phyloP scores from a whole-genome alignment of 768 basidiomycete species.

The Boletellus ananiceps region DNA sequence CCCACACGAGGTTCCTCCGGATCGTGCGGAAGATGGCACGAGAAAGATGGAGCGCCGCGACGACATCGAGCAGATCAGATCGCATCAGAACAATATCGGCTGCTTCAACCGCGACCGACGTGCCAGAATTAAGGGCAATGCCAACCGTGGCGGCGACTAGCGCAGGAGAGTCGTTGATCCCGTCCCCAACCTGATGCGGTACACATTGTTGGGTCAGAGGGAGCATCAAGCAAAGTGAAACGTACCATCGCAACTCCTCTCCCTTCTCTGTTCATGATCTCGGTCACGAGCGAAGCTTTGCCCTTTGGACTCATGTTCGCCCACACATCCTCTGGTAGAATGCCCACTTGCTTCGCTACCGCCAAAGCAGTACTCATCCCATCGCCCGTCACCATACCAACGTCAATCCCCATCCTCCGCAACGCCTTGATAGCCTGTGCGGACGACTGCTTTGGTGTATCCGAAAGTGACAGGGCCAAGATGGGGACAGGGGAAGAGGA shows the following conservation, averaged over 20 bases:
- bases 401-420: conserved; percentile 85
- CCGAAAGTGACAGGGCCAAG: conserved; percentile 80
- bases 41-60: conserved; percentile 91
- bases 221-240: conserved; percentile 5
- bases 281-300: conserved; percentile 80
- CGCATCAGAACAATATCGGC: conserved; percentile 98
- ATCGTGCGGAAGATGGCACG: conserved; percentile 86
- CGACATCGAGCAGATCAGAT: conserved; percentile 93
- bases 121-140: conserved; percentile 93
- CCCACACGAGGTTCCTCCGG: conserved; percentile 91
- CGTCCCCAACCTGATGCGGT: conserved; percentile 80
- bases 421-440: conserved; percentile 77
- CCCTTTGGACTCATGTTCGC: conserved; percentile 94
- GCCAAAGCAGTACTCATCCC: conserved; percentile 80
- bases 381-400: conserved; percentile 94
- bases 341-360: conserved; percentile 87
- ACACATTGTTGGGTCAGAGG: background rate
- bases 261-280: conserved; percentile 67
- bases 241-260: conserved; percentile 84
- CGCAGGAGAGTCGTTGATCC: conserved; percentile 98
- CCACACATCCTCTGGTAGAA: conserved; percentile 77
- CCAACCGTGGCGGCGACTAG: conserved; percentile 95
- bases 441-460: conserved; percentile 83
- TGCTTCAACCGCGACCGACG: conserved; percentile 96
- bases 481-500: conserved; percentile 49